Percentiles rank a stretch among this genome's conserved stretches.
Evolutionary conservation across 1,139 yeast species (phyloP).

Genomic region (Geotrichum europaeum): DNA sequence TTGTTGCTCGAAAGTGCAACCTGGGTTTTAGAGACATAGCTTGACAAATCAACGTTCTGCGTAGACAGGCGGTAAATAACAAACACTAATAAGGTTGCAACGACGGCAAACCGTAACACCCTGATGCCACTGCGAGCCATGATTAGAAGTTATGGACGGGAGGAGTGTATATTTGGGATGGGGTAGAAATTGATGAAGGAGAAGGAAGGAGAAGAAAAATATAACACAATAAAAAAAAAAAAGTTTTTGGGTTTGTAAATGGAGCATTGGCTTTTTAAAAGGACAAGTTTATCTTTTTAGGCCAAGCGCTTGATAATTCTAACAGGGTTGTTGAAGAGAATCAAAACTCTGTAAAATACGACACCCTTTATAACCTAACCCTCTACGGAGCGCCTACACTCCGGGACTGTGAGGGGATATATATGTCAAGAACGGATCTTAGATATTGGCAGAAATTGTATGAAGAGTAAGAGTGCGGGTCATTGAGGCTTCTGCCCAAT

Average conservation of each 20-base stretch:
- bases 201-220: not conserved
- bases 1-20: slow-evolving; percentile 1
- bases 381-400: not conserved
- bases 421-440: too few relatives aligned
- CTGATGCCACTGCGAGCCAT: slow-evolving; percentile 37
- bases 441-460: too few relatives aligned
- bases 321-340: not conserved
- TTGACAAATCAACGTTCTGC: slow-evolving; percentile 27
- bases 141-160: not conserved
- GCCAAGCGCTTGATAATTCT: not conserved
- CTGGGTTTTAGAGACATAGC: slow-evolving; percentile 23
- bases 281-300: not conserved
- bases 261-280: not conserved
- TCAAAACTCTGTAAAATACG: not conserved
- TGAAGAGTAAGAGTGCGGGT: too few relatives aligned
- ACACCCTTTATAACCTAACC: not conserved
- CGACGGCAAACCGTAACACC: slow-evolving; percentile 34
- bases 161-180: not conserved
- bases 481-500: too few relatives aligned
- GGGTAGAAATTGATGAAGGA: not conserved
- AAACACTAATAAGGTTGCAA: slow-evolving; percentile 36
- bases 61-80: slow-evolving; percentile 36
- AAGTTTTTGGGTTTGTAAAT: not conserved
- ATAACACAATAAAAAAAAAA: not conserved
- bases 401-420: too few relatives aligned